These are phyloP conservation scores for Apiotrichum mycotoxinovorans DNA, from an alignment of 1,284 basidiomycete species.

Conservation along the genomic window DNA sequence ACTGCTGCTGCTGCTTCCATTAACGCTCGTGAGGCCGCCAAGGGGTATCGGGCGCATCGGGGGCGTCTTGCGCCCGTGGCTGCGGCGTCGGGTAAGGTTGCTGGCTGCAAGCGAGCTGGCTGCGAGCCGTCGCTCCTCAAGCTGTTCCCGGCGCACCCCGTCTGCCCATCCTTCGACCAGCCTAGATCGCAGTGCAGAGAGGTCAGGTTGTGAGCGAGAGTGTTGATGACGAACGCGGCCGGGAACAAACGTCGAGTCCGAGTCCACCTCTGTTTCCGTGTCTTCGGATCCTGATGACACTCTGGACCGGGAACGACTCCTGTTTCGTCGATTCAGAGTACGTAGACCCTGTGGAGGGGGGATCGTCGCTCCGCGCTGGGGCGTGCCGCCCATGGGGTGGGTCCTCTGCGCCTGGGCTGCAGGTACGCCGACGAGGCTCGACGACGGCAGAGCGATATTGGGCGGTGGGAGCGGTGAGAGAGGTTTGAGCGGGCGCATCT, in stretches of 20 bases:
- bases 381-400: not conserved
- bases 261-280: conserved; percentile 40
- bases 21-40: not conserved
- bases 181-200: conserved; percentile 34
- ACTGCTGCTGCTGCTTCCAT: too few relatives aligned
- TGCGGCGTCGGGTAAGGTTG: conserved; percentile 11
- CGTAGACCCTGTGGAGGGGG: not conserved
- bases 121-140: conserved; percentile 9
- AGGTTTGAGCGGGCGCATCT: conserved; percentile 6
- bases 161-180: conserved; percentile 36
- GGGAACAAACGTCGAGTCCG: conserved; percentile 34
- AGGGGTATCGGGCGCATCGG: conserved; percentile 18
- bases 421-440: not conserved
- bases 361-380: conserved; percentile 10
- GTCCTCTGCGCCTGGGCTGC: not conserved
- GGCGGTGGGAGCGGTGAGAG: conserved; percentile 5
- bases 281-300: conserved; percentile 18
- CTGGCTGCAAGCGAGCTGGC: not conserved
- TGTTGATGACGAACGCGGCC: conserved; percentile 24
- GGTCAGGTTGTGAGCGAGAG: conserved; percentile 41
- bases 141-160: conserved; percentile 20
- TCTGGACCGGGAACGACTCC: conserved; percentile 9
- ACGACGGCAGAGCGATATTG: not conserved
- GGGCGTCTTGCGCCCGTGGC: conserved; percentile 23
- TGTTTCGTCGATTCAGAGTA: not conserved